phyloP scores from a whole-genome alignment of 192 early-diverging fungal genomes.

The Chytriomyces hyalinus region DNA sequence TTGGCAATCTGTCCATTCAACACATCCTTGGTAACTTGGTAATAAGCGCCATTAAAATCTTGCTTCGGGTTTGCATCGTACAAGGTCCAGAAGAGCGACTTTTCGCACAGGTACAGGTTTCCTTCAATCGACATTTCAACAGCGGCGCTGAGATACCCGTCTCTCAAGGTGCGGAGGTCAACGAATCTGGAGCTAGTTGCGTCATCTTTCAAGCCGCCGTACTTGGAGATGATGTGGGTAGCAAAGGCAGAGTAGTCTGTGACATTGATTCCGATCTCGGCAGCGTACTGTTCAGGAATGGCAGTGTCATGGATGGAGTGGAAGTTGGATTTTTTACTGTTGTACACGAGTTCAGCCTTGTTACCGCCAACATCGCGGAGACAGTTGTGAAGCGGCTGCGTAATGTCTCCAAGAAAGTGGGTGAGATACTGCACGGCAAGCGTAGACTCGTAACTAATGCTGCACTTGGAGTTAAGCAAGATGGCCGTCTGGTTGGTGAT shows the following conservation, averaged over 20 bases:
- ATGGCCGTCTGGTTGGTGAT: constrained; percentile 31
- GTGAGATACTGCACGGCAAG: constrained; percentile 39
- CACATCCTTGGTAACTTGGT: constrained; percentile 29
- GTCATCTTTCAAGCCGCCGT: not conserved
- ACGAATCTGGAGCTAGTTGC: constrained; percentile 6
- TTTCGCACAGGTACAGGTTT: constrained; percentile 7
- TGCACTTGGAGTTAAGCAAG: constrained; percentile 3
- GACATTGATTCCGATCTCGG: not conserved
- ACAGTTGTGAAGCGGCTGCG: constrained; percentile 53
- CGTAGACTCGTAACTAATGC: not conserved
- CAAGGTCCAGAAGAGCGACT: constrained; percentile 35
- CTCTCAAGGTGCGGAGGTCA: constrained; percentile 7
- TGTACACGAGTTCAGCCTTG: constrained; percentile 2
- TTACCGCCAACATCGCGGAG: constrained; percentile 40
- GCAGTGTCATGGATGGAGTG: constrained; percentile 43
- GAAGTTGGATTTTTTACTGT: constrained; percentile 33
- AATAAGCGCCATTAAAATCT: constrained; percentile 47
- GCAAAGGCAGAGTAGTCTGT: constrained; percentile 14
- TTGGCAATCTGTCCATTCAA: constrained; percentile 51
- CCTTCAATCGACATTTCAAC: constrained; percentile 27
- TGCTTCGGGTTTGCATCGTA: constrained; percentile 39
- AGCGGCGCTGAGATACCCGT: constrained; percentile 22
- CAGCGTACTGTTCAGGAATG: constrained; percentile 36
- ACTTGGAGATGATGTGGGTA: constrained; percentile 6
- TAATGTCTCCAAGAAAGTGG: constrained; percentile 55